Base-by-base conservation (phyloP, 768 basidiomycete genomes). In the Lactifluus pinguis region DNA sequence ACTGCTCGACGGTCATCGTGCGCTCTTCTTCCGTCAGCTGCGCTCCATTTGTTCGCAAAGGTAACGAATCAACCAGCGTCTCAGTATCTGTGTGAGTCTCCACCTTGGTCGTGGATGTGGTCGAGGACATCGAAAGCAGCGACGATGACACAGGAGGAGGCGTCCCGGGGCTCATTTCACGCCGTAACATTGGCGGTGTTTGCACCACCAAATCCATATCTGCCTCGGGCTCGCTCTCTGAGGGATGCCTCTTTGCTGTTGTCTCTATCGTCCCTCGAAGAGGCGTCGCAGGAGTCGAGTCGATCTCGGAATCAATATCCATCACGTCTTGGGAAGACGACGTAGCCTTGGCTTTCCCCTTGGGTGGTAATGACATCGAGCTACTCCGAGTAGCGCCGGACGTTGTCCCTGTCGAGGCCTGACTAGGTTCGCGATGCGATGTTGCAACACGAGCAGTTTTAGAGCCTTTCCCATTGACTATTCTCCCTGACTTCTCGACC, bases 1-100 rank as follows among this genome's bases (percentile, higher is more conserved):
- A 89, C 68, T 93, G 83, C 68, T 93, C 91, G 51, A 94, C 79
- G 0, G 89, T 87, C 87, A 93, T 86, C 19, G 77, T 73, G 61
- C 85, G 76, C 69, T 93, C 87, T 19, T 81, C 81, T 49, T 86
- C 86, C 6, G 78, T 82, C 44, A 89, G 74, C 25, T 64, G 63
- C 13, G 60, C 41, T 11, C 71, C 29, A 7, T 39, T 64, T 47
- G 67, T 61, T 47, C 63, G 64, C 47, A 71, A 49, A 6, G 72
- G 66, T 10, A 71, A 14, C 49, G 61, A 51, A 17, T 69, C 38
- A 49, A 70, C 57, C 63, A 71, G 51, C 59, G 72, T 62, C 32
- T 49, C 49, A n/a, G 68, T 67, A 32, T 45, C 60, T 6, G 60
- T 34, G 34, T 49, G 55, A 29, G 32, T 38, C 32, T 61, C 56